Percentiles rank a stretch among this genome's conserved stretches.
Conservation (phyloP, 805 yeast genomes). For the Metschnikowia reukaufii region DNA sequence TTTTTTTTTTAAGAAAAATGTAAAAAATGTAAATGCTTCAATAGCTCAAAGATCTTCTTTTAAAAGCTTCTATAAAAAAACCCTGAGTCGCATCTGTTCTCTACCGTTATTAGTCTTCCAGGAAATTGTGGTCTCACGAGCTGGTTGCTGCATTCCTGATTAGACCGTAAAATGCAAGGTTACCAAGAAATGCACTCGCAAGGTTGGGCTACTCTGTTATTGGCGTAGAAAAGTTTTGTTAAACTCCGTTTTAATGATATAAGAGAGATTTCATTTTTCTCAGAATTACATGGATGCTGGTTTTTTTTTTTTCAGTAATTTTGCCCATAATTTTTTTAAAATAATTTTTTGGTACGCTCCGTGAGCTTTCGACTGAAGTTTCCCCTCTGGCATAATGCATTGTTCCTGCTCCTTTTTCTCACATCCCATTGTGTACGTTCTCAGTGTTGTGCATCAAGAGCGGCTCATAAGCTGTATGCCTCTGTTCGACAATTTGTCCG, state of each 20-base stretch:
- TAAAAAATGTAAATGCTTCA: too few species aligned
- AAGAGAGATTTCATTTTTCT: too few species aligned
- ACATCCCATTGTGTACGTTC: conserved; percentile 7
- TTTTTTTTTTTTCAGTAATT: neutral
- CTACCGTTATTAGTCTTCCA: too few species aligned
- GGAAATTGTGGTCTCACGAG: neutral
- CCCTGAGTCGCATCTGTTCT: neutral
- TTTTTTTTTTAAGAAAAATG: too few species aligned
- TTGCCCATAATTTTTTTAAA: neutral
- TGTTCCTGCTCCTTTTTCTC: conserved; percentile 1
- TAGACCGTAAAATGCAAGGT: neutral
- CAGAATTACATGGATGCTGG: neutral
- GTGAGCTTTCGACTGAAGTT: neutral
- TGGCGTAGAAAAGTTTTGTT: too few species aligned
- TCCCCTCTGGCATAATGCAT: neutral
- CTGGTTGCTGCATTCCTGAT: neutral
- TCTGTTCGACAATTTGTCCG: conserved; percentile 6
- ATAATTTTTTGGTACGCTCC: neutral
- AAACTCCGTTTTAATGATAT: too few species aligned
- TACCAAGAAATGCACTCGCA: neutral
- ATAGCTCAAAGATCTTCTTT: too few species aligned
- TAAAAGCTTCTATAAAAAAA: neutral
- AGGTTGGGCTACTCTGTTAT: too few species aligned
- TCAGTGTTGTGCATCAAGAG: conserved; percentile 9
- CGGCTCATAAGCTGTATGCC: conserved; percentile 7